A percentile compares a stretch with the other conserved stretches of the same genome.
Conservation (phyloP, 176 grass and related monocot species). For the Aegilops umbellulata region DNA sequence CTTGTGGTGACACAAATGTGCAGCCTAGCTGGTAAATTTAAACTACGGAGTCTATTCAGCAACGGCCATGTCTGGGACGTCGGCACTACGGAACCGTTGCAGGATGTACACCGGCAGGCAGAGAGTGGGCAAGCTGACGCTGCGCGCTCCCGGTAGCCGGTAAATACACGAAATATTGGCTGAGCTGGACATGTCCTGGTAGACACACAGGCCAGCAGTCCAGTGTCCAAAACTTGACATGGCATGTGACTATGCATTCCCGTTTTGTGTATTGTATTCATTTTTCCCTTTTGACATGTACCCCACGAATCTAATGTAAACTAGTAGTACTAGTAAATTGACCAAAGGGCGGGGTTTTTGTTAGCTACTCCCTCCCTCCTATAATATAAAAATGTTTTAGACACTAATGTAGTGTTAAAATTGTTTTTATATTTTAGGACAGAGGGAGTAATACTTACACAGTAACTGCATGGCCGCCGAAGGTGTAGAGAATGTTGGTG, state of each 20-base stretch:
- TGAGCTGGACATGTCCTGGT: background rate
- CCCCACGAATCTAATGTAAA: background rate
- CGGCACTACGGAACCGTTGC: background rate
- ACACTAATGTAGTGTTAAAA: no score
- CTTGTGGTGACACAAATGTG: background rate
- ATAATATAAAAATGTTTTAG: no score
- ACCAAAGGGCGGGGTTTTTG: conserved; percentile 3
- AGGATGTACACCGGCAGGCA: background rate
- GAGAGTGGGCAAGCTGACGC: background rate
- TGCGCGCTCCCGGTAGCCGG: background rate
- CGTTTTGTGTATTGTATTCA: background rate
- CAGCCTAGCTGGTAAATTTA: background rate
- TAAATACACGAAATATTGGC: background rate
- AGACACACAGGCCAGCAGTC: no score
- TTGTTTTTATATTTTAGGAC: no score
- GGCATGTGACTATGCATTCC: background rate
- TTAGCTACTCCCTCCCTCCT: no score
- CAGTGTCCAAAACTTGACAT: background rate
- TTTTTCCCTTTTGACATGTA: background rate
- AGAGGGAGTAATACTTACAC: no score
- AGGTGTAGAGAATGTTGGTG: conserved; percentile 99
- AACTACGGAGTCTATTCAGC: background rate
- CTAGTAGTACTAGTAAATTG: background rate
- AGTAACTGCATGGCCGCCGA: conserved; percentile 97
- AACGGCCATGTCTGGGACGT: background rate